These are phyloP conservation scores for Eucalyptus leucophloia DNA, from an alignment of 345 rosid genomes.

Conservation along the genomic window DNA sequence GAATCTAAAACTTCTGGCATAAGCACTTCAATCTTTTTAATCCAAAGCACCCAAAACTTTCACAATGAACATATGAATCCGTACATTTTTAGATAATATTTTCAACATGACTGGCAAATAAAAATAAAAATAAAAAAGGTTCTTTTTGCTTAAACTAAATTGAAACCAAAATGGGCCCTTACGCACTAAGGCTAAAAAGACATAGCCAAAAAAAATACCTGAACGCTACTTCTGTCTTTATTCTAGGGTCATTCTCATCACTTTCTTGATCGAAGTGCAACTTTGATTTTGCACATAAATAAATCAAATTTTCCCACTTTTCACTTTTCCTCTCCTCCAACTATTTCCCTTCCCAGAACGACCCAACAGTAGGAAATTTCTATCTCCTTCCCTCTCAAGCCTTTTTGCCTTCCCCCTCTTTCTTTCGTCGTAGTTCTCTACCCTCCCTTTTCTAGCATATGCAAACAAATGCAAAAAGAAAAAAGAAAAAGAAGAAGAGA, in stretches of 20 bases:
- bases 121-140: not conserved
- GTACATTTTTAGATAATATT: not conserved
- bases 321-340: not conserved
- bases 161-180: not conserved
- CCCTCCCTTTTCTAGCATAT: not conserved
- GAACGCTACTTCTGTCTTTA: not conserved
- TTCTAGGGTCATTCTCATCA: not conserved
- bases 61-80: not conserved
- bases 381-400: not conserved
- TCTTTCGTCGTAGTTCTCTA: not conserved
- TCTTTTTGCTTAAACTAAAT: not conserved
- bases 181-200: not conserved
- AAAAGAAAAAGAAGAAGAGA: not conserved
- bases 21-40: not conserved
- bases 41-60: not conserved
- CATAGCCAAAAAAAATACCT: not conserved
- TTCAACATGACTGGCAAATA: not conserved
- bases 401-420: not conserved
- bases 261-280: not conserved
- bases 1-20: not conserved
- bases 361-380: not conserved
- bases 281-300: not conserved
- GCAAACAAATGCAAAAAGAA: not conserved
- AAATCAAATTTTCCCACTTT: not conserved
- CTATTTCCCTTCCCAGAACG: not conserved